Evolutionary conservation across 2,329 filamentous ascomycete species (phyloP).

Genomic region (Ophiostoma sp.): DNA sequence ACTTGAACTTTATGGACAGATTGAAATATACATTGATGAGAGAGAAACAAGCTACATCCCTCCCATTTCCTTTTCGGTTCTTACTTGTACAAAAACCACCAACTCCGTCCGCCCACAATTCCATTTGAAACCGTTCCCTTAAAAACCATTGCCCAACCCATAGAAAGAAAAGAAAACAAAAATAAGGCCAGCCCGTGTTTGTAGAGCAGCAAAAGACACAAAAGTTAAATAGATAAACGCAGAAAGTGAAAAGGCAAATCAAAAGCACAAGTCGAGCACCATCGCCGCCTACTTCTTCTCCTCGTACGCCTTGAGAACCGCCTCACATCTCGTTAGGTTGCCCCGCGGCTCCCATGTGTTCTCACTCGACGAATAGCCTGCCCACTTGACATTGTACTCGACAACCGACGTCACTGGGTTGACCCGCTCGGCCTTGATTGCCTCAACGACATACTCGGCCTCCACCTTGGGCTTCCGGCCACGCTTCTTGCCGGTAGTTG

Average conservation of each 20-base stretch:
- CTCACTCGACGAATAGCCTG: slow-evolving; percentile 44
- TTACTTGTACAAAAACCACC: background rate
- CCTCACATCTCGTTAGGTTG: slow-evolving; percentile 45
- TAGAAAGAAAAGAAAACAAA: background rate
- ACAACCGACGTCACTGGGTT: slow-evolving; percentile 42
- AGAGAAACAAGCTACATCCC: background rate
- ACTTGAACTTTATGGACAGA: too few species aligned
- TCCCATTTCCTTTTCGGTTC: background rate
- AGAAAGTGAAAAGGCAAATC: background rate
- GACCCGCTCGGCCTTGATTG: slow-evolving; percentile 45
- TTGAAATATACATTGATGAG: background rate
- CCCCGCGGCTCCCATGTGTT: slow-evolving; percentile 57
- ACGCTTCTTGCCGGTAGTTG: slow-evolving; percentile 16
- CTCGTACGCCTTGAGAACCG: slow-evolving; percentile 43
- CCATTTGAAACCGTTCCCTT: background rate
- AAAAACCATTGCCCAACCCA: background rate
- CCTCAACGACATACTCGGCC: slow-evolving; percentile 50
- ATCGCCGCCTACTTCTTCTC: slow-evolving; percentile 27
- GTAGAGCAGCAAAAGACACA: background rate
- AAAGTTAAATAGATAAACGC: background rate
- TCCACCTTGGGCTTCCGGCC: slow-evolving; percentile 28
- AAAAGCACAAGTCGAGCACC: background rate
- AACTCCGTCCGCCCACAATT: background rate
- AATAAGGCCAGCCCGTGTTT: background rate
- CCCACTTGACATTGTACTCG: slow-evolving; percentile 56